Evolutionary conservation across 1,284 basidiomycete species (phyloP).

Genomic region (Earliella scabrosa): DNA sequence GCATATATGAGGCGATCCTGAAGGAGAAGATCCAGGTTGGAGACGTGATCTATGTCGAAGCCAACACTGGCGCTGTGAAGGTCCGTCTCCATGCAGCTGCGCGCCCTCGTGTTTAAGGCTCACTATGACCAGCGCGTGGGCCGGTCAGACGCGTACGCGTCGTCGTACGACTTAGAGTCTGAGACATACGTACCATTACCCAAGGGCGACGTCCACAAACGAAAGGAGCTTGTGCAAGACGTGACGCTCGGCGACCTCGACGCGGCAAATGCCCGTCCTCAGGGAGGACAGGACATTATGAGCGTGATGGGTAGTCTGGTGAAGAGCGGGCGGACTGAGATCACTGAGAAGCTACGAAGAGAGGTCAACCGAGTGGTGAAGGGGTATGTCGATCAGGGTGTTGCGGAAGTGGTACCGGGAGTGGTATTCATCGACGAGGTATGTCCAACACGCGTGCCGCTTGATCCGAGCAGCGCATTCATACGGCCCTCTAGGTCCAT

Average conservation of each 20-base stretch:
- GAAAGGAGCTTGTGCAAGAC: conserved; percentile 97
- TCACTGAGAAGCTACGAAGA: conserved; percentile 93
- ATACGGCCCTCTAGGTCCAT: conserved; percentile 71
- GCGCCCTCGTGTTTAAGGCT: conserved; percentile 1
- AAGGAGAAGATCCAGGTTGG: conserved; percentile 98
- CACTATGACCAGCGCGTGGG: conserved; percentile 76
- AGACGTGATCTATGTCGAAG: conserved; percentile 97
- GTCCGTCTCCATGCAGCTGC: conserved; percentile 43
- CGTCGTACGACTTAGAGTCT: conserved; percentile 98
- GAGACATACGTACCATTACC: conserved; percentile 98
- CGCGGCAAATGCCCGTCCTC: conserved; percentile 95
- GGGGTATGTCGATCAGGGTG: conserved; percentile 96
- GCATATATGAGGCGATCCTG: conserved; percentile 95
- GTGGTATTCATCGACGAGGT: conserved; percentile 99
- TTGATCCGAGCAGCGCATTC: background rate
- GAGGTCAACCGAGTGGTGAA: conserved; percentile 99
- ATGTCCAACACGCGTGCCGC: background rate
- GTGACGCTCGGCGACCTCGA: conserved; percentile 97
- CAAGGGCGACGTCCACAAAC: conserved; percentile 98
- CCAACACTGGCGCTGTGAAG: conserved; percentile 95
- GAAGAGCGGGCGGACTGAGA: conserved; percentile 92
- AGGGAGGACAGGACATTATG: conserved; percentile 98
- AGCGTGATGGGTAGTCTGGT: conserved; percentile 98
- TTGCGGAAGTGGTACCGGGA: conserved; percentile 96
- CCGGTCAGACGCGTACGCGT: conserved; percentile 96